Percentiles rank a stretch among this genome's conserved stretches.
phyloP scores from a whole-genome alignment of 2,329 filamentous ascomycete species.

The Neopestalotiopsis rosae region DNA sequence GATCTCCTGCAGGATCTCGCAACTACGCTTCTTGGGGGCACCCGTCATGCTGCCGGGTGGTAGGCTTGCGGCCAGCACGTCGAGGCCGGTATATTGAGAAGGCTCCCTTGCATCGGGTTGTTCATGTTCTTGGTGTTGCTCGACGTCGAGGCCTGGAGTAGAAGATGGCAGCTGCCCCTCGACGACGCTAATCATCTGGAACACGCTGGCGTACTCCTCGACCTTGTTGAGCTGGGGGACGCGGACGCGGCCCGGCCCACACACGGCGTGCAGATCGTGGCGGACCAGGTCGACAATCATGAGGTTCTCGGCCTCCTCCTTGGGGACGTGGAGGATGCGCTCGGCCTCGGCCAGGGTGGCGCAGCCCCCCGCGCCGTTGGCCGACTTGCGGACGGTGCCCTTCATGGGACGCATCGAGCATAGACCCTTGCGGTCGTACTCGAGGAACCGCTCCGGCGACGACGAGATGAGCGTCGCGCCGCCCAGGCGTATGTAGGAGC shows the following conservation, averaged over 20 bases:
- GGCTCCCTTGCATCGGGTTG: slow-evolving; percentile 16
- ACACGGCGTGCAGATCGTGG: slow-evolving; percentile 88
- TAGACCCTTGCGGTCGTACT: slow-evolving; percentile 53
- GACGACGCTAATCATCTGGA: slow-evolving; percentile 88
- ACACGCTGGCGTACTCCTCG: slow-evolving; percentile 90
- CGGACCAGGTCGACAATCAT: slow-evolving; percentile 99
- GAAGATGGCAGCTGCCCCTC: slow-evolving; percentile 64
- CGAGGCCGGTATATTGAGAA: slow-evolving; percentile 63
- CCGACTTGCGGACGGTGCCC: slow-evolving; percentile 85
- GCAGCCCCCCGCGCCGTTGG: slow-evolving; percentile 43
- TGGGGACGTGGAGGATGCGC: slow-evolving; percentile 75
- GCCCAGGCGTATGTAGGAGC: slow-evolving; percentile 78
- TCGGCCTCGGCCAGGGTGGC: slow-evolving; percentile 76
- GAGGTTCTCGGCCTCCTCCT: slow-evolving; percentile 93
- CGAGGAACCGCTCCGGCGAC: slow-evolving; percentile 89
- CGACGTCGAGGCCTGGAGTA: neutral
- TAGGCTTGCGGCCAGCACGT: slow-evolving; percentile 77
- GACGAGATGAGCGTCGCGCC: slow-evolving; percentile 76
- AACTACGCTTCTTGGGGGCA: slow-evolving; percentile 91
- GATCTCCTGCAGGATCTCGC: slow-evolving; percentile 76
- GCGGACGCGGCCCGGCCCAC: slow-evolving; percentile 72
- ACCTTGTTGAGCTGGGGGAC: slow-evolving; percentile 84
- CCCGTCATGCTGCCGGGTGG: slow-evolving; percentile 97
- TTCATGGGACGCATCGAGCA: slow-evolving; percentile 94
- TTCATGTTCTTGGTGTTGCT: too few relatives aligned